Base-by-base conservation (phyloP, 371 early-diverging fungal species). In the Haplosporangium sp. region DNA sequence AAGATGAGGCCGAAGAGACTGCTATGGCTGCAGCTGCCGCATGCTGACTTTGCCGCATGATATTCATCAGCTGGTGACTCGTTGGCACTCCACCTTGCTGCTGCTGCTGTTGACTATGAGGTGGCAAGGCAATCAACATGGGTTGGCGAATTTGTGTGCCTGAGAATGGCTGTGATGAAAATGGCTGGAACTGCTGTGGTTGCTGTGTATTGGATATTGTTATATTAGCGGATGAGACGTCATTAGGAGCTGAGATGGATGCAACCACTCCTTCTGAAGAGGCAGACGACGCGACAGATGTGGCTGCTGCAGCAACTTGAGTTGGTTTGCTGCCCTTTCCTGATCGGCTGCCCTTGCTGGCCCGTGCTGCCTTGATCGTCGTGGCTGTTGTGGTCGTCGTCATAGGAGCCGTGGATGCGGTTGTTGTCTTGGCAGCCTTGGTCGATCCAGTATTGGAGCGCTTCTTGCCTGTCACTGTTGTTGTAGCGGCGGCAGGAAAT, bases 41-140 rank as follows among this genome's bases (percentile, higher is more conserved):
- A 20, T 48, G 52, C 23, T 58, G 61, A 4, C 21, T 20, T 41
- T 68, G 68, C 2, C 69, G 55, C 53, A 74, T 58, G 4, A 61
- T 56, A 16, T 62, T 62, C 69, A 74, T 69, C 50, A 74, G 21
- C 38, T 62, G 69, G 2, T 74, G 64, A 16, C 57, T 55, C 0
- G 62, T 55, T 40, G 63, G 13, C 21, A 21, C 12, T 5, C 61
- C 64, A 8, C n/a, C n/a, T 50, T 60, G 21, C 29, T 12, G 16
- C 51, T 12, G 50, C 20, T 60, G 51, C 38, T 23, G 37, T 41
- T 54, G 54, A 9, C 55, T 20, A 29, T 62, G 62, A 5, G 13
- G 20, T 16, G 42, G 66, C 45, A 58, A 61, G 13, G 52, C 42
- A 52, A 64, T 54, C 1, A 64, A 53, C 68, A 73, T 73, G 7